Base-by-base conservation (phyloP, 2,329 filamentous ascomycete genomes). In the Penicillium freii region DNA sequence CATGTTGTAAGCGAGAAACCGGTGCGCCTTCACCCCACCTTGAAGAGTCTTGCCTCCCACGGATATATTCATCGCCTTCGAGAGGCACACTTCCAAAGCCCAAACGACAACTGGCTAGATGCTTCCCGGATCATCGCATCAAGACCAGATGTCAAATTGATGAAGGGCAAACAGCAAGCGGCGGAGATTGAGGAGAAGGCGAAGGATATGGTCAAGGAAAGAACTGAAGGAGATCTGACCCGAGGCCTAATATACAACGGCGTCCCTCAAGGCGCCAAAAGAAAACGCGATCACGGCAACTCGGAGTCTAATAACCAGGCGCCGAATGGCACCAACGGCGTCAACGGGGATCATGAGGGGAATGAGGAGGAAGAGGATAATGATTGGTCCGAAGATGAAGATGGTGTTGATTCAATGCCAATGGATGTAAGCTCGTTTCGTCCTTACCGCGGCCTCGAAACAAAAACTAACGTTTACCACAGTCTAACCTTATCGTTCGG, bases 401-500 rank as follows among this genome's bases (percentile, higher is more conserved):
- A 70, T 54, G 68, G 66, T 5, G 64, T 72, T 44, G 72, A 73
- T 34, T 66, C 66, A 44, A 60, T 66, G 23, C 71, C 72, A 40
- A 71, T 77, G 71, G 73, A 77, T 63, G 75, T 77, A 67, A 68
- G 69, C 58, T 39, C 38, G 8, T 9, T 34, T 36, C 3, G 1
- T 17, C 31, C 36, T 36, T 10, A 40, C 43, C 5, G 23, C 61
- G 60, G 47, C 60, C 55, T 49, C 57, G 56, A 33, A 61, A 51
- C 10, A 44, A 51, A 54, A 54, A 62, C 51, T 60, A 48, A 59
- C n/a, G 21, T 42, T n/a, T 36, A 56, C 1, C 9, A 19, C 69
- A 95, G 87, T 83, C 85, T 49, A 84, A 89, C 57, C 80, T 92
- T 62, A 82, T 92, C 36, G 80, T 97, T 48, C 85, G 88, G 29